Conservation (phyloP, 352 stramenopile species). For the Aphanomyces stellatus region DNA sequence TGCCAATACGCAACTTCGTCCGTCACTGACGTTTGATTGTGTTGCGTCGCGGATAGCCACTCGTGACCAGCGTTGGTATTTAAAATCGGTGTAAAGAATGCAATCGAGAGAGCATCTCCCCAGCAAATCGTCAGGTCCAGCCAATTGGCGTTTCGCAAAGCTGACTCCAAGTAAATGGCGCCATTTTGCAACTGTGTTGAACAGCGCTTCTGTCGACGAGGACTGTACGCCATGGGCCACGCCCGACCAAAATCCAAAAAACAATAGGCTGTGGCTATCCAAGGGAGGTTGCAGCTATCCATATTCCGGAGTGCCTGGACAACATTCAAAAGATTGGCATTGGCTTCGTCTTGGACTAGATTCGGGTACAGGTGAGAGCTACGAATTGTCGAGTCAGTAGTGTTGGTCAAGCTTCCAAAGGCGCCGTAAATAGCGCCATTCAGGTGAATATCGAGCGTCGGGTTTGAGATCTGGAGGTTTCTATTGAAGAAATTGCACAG, state of each 20-base stretch:
- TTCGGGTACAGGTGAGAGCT: neutral
- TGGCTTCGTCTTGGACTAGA: constrained; percentile 4
- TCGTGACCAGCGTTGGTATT: neutral
- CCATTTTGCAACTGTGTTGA: neutral
- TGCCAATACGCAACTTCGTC: constrained; percentile 1
- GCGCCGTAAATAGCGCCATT: neutral
- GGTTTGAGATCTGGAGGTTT: neutral
- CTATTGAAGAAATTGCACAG: constrained; percentile 6
- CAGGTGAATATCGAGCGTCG: neutral
- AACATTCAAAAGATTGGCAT: neutral
- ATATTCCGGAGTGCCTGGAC: neutral
- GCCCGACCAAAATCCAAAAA: neutral
- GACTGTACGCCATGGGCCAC: neutral
- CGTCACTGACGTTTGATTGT: neutral
- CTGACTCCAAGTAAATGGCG: constrained; percentile 3
- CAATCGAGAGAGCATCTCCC: neutral
- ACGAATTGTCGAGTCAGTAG: neutral
- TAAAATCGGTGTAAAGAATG: neutral
- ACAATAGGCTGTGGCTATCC: constrained; percentile 6
- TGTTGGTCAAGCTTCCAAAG: neutral
- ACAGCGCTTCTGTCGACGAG: neutral
- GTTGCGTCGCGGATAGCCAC: neutral
- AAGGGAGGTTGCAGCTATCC: neutral
- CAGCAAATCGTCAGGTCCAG: neutral
- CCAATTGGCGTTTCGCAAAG: constrained; percentile 2